Evolutionary conservation across 2,329 filamentous ascomycete genomes (phyloP).

Genomic region (Diaporthe batatas): DNA sequence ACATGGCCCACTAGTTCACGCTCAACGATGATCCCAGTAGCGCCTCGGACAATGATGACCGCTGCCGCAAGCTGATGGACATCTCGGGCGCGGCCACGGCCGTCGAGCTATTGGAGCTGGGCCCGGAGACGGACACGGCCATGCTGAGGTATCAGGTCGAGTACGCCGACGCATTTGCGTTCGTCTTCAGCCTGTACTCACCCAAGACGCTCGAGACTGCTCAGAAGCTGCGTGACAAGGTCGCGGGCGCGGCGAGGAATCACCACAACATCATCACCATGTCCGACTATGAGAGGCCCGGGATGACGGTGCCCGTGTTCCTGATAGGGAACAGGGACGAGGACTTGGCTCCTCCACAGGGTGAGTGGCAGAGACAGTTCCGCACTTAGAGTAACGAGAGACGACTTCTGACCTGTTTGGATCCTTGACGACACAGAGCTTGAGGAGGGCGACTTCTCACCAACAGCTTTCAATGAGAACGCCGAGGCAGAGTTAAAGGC

Average conservation of each 20-base stretch:
- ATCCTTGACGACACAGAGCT: constrained; percentile 22
- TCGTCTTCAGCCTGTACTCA: constrained; percentile 43
- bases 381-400: too few species aligned
- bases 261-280: constrained; percentile 43
- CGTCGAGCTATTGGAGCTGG: constrained; percentile 42
- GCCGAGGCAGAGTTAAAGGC: constrained; percentile 42
- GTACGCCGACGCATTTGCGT: constrained; percentile 42
- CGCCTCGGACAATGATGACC: constrained; percentile 35
- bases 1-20: constrained; percentile 35
- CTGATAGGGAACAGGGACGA: constrained; percentile 42
- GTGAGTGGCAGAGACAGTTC: constrained; percentile 23
- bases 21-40: constrained; percentile 39
- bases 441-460: constrained; percentile 39
- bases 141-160: constrained; percentile 43
- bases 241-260: constrained; percentile 39
- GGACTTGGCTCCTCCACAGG: constrained; percentile 41
- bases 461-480: constrained; percentile 35
- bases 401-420: constrained; percentile 16
- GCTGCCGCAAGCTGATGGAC: constrained; percentile 43
- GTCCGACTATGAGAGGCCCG: constrained; percentile 40
- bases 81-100: constrained; percentile 39
- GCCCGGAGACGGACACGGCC: constrained; percentile 40
- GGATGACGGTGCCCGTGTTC: constrained; percentile 42
- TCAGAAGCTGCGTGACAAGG: constrained; percentile 40
- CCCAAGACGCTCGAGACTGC: constrained; percentile 41